Evolutionary conservation across 371 early-diverging fungal genomes (phyloP).

Genomic region (Haplosporangium sp.): DNA sequence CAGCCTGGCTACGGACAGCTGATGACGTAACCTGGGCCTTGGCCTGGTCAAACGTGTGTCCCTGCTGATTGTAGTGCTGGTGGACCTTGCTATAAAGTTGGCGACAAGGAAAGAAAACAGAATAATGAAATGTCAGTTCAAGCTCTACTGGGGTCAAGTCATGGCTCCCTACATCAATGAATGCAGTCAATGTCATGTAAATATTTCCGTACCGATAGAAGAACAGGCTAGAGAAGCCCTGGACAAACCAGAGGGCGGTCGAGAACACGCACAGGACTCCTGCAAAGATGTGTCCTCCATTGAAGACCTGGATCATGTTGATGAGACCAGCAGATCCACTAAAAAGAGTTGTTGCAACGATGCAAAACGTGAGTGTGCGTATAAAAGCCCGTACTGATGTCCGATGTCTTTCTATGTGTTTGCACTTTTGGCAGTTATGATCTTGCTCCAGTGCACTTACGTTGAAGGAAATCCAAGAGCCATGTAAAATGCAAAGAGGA

Average conservation of each 20-base stretch:
- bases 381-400: neutral
- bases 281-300: slow-evolving; percentile 74
- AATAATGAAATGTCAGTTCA: neutral
- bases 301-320: slow-evolving; percentile 76
- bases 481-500: slow-evolving; percentile 86
- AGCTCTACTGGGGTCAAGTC: neutral
- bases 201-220: slow-evolving; percentile 39
- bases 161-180: neutral
- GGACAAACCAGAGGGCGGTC: slow-evolving; percentile 75
- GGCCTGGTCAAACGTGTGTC: slow-evolving; percentile 87
- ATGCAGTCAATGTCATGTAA: neutral
- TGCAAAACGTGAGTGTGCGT: too few species aligned
- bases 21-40: slow-evolving; percentile 80
- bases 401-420: neutral
- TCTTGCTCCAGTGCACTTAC: slow-evolving; percentile 54
- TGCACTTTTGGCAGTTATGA: neutral
- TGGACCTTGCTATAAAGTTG: slow-evolving; percentile 73
- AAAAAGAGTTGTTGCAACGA: neutral
- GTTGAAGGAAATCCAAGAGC: slow-evolving; percentile 83
- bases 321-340: slow-evolving; percentile 89
- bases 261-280: slow-evolving; percentile 78
- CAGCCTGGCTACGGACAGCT: slow-evolving; percentile 62
- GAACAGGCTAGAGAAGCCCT: slow-evolving; percentile 27
- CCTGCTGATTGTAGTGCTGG: slow-evolving; percentile 79
- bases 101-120: neutral